These are phyloP conservation scores for Protomyces pachydermus DNA, from an alignment of 1,139 yeast species.

Conservation along the genomic window DNA sequence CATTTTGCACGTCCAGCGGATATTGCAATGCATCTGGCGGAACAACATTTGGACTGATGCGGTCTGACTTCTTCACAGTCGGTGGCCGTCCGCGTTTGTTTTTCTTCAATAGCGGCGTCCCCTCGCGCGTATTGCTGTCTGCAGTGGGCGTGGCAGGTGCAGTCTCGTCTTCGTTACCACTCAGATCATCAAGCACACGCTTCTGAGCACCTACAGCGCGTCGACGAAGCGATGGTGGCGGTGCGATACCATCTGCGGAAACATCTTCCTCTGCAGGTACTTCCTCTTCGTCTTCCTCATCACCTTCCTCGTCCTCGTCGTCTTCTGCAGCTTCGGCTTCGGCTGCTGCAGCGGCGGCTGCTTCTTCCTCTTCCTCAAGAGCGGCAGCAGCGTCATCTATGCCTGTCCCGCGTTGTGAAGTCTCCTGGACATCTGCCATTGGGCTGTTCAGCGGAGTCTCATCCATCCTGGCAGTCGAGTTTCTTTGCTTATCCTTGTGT, in stretches of 20 bases:
- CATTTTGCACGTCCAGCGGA: slow-evolving; percentile 56
- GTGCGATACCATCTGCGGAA: slow-evolving; percentile 32
- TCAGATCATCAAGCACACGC: slow-evolving; percentile 1
- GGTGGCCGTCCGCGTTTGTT: slow-evolving; percentile 34
- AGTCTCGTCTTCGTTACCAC: slow-evolving; percentile 38
- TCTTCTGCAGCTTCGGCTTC: slow-evolving; percentile 17
- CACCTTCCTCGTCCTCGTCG: slow-evolving; percentile 28
- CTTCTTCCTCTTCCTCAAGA: slow-evolving; percentile 33
- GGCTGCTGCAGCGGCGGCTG: slow-evolving; percentile 31
- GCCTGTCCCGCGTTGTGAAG: background rate
- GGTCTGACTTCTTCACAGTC: background rate
- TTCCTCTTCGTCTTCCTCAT: slow-evolving; percentile 28
- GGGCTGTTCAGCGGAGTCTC: background rate
- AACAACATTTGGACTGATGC: slow-evolving; percentile 9
- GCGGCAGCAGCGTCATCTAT: slow-evolving; percentile 31
- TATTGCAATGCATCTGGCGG: slow-evolving; percentile 31
- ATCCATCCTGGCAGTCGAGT: background rate
- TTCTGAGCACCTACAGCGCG: background rate
- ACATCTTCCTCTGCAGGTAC: slow-evolving; percentile 35
- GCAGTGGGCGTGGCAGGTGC: slow-evolving; percentile 31
- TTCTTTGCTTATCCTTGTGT: background rate
- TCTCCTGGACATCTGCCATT: background rate
- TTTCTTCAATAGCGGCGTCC: slow-evolving; percentile 33
- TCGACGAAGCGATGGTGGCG: background rate
- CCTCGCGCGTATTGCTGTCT: slow-evolving; percentile 19